phyloP scores from a whole-genome alignment of 495 filamentous ascomycete species.

The Ascodesmis nigricans region DNA sequence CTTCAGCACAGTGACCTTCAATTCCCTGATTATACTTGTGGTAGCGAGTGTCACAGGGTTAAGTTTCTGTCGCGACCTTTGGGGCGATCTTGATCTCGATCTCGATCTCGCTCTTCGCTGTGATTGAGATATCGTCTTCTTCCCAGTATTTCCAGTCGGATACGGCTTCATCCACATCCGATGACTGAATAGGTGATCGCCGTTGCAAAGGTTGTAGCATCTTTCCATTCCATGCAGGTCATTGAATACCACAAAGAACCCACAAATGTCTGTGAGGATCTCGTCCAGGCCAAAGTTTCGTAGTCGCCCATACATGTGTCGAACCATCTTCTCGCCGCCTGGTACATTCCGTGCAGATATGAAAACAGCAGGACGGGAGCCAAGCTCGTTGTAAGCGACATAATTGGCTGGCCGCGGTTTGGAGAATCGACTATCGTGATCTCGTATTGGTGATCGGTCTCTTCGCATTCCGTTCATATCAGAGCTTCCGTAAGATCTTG shows the following conservation, averaged over 20 bases:
- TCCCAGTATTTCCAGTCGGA: conserved; percentile 28
- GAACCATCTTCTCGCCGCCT: conserved; percentile 58
- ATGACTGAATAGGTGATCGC: conserved; percentile 69
- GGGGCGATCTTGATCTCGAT: no score
- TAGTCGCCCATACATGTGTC: conserved; percentile 68
- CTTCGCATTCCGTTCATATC: no score
- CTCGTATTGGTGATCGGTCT: conserved; percentile 15
- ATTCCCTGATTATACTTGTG: conserved; percentile 52
- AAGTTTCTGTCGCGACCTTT: no score
- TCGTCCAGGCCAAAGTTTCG: conserved; percentile 54
- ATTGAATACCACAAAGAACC: conserved; percentile 78
- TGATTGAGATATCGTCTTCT: conserved; percentile 40
- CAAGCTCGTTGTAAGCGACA: conserved; percentile 36
- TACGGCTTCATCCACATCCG: conserved; percentile 78
- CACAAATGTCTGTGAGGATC: conserved; percentile 58
- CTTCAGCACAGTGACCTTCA: conserved; percentile 62
- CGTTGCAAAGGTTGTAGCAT: conserved; percentile 51
- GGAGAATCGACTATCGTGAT: conserved; percentile 8
- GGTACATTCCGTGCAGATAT: conserved; percentile 69
- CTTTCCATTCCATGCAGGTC: conserved; percentile 61
- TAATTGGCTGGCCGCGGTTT: conserved; percentile 20
- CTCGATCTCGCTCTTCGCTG: no score
- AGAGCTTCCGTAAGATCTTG: not conserved
- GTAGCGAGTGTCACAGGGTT: conserved; percentile 33
- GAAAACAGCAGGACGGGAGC: conserved; percentile 78